Base-by-base conservation (phyloP, 2,329 filamentous ascomycete species). In the Hypomyces perniciosus region DNA sequence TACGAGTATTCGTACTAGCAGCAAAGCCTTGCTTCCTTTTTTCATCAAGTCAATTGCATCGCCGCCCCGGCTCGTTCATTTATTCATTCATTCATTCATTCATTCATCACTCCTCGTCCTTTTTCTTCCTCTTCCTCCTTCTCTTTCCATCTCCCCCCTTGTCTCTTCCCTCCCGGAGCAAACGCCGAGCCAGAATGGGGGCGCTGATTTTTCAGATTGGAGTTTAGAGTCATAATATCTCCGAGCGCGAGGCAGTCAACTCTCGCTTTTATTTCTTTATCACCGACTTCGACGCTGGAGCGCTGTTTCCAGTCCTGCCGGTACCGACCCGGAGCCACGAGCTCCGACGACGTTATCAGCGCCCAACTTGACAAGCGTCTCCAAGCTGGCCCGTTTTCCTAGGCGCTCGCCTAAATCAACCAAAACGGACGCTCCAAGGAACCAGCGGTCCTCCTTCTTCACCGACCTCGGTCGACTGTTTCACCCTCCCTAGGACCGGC, bases 361-460 rank as follows among this genome's bases (percentile, higher is more conserved):
- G 52, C 55, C 46, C 51, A 51, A 50, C 52, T 51, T 44, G 46
- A 37, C 56, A 46, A 59, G 57, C 61, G 58, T 57, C 56, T 54
- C 56, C 54, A 53, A 53, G 50, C 48, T 49, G 47, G 50, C 50
- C 56, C 34, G 51, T 50, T 52, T 41, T 50, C 52, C 50, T 48
- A 59, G 58, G 57, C 58, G 56, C 59, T 62, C 58, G 61, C 60
- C 62, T 57, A 61, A 65, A 66, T 64, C 65, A 61, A 65, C 65
- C 67, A 76, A 72, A 66, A 78, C 76, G 76, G 75, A 75, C 68
- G 66, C 67, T 59, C 69, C 68, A 72, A 72, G 71, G 68, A 65
- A 65, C 70, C 68, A 62, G 61, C 68, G 67, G 64, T 66, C 63
- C 62, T 68, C 75, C 65, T 64, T 75, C 63, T 70, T 77, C 65